phyloP scores from a whole-genome alignment of 1,139 yeast species.

The Kodamaea sp. region DNA sequence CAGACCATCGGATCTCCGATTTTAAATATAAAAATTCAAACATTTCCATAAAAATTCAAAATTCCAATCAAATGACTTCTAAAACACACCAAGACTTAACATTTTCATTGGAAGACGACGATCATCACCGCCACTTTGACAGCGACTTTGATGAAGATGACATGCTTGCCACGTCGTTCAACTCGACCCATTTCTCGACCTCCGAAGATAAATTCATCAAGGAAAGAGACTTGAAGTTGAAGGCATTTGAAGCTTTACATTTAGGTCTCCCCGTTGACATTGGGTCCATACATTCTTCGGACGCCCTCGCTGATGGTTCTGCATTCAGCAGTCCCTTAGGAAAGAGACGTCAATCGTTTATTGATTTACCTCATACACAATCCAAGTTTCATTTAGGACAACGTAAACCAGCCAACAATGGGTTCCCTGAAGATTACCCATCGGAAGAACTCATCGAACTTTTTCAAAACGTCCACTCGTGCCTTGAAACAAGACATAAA shows the following conservation, averaged over 20 bases:
- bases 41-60: neutral
- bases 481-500: conserved; percentile 73
- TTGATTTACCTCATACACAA: conserved; percentile 42
- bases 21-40: neutral
- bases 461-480: conserved; percentile 64
- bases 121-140: conserved; percentile 14
- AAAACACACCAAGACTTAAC: conserved; percentile 3
- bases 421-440: conserved; percentile 63
- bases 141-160: conserved; percentile 30
- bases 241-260: conserved; percentile 57
- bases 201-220: conserved; percentile 64
- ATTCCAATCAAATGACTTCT: neutral
- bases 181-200: conserved; percentile 58
- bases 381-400: conserved; percentile 12
- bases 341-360: conserved; percentile 49
- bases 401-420: conserved; percentile 35
- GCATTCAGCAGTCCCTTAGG: conserved; percentile 19
- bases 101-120: conserved; percentile 10
- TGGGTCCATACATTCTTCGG: conserved; percentile 18
- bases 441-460: conserved; percentile 67
- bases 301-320: conserved; percentile 2
- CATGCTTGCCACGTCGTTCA: conserved; percentile 28
- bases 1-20: conserved; percentile 1
- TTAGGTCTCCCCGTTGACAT: conserved; percentile 11
- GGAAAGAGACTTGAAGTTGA: conserved; percentile 67